Conservation (phyloP, 169 alveolate species). For the Theileria equi region DNA sequence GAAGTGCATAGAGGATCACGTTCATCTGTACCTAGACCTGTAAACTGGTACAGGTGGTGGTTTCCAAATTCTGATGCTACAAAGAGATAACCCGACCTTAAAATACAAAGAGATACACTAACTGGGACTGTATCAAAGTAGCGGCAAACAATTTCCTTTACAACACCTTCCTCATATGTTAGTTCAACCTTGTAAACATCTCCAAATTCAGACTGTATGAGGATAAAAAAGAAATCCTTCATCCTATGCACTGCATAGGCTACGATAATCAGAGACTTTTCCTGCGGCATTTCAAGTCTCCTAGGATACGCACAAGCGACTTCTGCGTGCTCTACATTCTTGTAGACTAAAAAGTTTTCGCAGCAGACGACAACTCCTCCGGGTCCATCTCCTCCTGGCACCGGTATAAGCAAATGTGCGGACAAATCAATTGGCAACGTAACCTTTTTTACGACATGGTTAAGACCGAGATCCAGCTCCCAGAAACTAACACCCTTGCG, state of each 20-base stretch:
- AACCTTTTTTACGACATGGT: slow-evolving; percentile 94
- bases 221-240: slow-evolving; percentile 89
- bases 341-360: slow-evolving; percentile 90
- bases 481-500: slow-evolving; percentile 89
- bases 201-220: slow-evolving; percentile 94
- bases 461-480: slow-evolving; percentile 99
- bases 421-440: slow-evolving; percentile 77
- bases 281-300: slow-evolving; percentile 87
- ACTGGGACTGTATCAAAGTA: slow-evolving; percentile 97
- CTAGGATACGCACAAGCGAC: slow-evolving; percentile 90
- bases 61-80: slow-evolving; percentile 96
- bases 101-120: slow-evolving; percentile 87
- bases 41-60: slow-evolving; percentile 85
- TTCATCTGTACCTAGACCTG: slow-evolving; percentile 77
- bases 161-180: slow-evolving; percentile 84
- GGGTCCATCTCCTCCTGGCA: slow-evolving; percentile 97
- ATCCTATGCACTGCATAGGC: slow-evolving; percentile 88
- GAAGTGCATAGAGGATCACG: slow-evolving; percentile 85
- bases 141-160: slow-evolving; percentile 81
- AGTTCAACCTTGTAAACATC: slow-evolving; percentile 88
- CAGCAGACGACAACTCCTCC: slow-evolving; percentile 97
- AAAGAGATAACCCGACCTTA: slow-evolving; percentile 92
- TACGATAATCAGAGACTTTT: slow-evolving; percentile 83
- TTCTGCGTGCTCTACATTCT: slow-evolving; percentile 90
- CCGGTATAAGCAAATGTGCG: slow-evolving; percentile 90